A percentile compares a stretch with the other conserved stretches of the same genome.
phyloP scores from a whole-genome alignment of 495 filamentous ascomycete genomes.

The Podospora fimiseda region DNA sequence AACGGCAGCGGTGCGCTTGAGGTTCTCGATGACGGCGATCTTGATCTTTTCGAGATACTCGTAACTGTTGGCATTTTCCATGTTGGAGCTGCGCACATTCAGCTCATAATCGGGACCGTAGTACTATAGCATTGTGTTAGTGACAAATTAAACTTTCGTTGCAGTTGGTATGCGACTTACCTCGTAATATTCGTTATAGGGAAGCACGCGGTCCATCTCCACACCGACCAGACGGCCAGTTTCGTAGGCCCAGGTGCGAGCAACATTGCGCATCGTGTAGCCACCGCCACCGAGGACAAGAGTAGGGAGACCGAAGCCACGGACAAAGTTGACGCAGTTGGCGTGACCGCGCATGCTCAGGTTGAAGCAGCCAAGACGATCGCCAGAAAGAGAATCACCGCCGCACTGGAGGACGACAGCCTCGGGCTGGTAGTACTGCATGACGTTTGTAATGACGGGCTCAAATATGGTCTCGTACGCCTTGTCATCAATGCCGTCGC shows the following conservation, averaged over 20 bases:
- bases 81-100: slow-evolving; percentile 91
- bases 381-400: slow-evolving; percentile 89
- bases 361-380: slow-evolving; percentile 96
- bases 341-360: slow-evolving; percentile 96
- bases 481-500: slow-evolving; percentile 89
- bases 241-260: slow-evolving; percentile 95
- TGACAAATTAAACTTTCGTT: slow-evolving; percentile 2
- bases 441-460: slow-evolving; percentile 84
- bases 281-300: slow-evolving; percentile 91
- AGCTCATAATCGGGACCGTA: slow-evolving; percentile 96
- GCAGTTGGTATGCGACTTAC: slow-evolving; percentile 40
- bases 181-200: slow-evolving; percentile 98
- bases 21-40: slow-evolving; percentile 82
- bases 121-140: slow-evolving; percentile 61
- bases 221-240: slow-evolving; percentile 84
- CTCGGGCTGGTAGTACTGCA: slow-evolving; percentile 92
- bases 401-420: slow-evolving; percentile 96
- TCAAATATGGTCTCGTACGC: slow-evolving; percentile 96
- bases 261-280: slow-evolving; percentile 98
- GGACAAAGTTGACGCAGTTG: slow-evolving; percentile 94
- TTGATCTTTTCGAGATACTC: slow-evolving; percentile 98
- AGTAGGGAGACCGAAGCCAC: slow-evolving; percentile 84
- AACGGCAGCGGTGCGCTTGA: slow-evolving; percentile 78
- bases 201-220: slow-evolving; percentile 71
- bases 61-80: slow-evolving; percentile 94